phyloP scores from a whole-genome alignment of 225 moss, liverwort and hornwort species.

The Marchantia paleacea region DNA sequence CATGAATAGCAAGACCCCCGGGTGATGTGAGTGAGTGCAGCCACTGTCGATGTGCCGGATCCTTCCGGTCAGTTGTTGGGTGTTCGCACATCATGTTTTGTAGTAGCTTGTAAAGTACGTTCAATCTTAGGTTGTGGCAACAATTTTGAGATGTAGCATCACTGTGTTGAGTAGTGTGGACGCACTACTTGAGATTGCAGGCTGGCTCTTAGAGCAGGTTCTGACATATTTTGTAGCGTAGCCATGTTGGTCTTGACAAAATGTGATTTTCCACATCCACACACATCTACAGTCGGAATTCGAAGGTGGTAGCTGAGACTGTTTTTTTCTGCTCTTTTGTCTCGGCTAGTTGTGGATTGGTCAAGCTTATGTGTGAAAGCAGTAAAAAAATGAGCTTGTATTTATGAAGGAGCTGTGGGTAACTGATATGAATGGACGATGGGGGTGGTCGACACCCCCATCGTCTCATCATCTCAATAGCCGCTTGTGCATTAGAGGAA shows the following conservation, averaged over 20 bases:
- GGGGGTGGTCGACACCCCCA: no score
- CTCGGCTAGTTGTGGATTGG: conserved; percentile 7
- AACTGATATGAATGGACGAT: no score
- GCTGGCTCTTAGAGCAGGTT: conserved; percentile 3
- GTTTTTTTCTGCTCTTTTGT: background rate
- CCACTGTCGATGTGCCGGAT: conserved; percentile 17
- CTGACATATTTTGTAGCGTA: conserved; percentile 18
- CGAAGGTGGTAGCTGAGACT: conserved; percentile 5
- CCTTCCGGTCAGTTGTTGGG: conserved; percentile 6
- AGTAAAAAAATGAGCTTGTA: background rate
- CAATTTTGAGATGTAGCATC: conserved; percentile 21
- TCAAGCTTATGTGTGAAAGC: background rate
- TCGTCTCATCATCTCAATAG: no score
- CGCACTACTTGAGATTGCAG: background rate
- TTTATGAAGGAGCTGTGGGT: no score
- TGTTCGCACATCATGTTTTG: conserved; percentile 8
- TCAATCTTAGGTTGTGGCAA: conserved; percentile 24
- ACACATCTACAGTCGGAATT: background rate
- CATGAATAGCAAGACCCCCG: conserved; percentile 11
- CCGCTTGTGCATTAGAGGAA: no score
- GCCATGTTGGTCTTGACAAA: conserved; percentile 11
- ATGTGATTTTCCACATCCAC: conserved; percentile 11
- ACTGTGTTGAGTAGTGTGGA: background rate
- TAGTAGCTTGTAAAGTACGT: conserved; percentile 16
- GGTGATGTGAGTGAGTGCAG: conserved; percentile 15